Percentiles rank a stretch among this genome's conserved stretches.
Evolutionary conservation across 2,329 filamentous ascomycete species (phyloP).

Genomic region (Cadophora gregata): DNA sequence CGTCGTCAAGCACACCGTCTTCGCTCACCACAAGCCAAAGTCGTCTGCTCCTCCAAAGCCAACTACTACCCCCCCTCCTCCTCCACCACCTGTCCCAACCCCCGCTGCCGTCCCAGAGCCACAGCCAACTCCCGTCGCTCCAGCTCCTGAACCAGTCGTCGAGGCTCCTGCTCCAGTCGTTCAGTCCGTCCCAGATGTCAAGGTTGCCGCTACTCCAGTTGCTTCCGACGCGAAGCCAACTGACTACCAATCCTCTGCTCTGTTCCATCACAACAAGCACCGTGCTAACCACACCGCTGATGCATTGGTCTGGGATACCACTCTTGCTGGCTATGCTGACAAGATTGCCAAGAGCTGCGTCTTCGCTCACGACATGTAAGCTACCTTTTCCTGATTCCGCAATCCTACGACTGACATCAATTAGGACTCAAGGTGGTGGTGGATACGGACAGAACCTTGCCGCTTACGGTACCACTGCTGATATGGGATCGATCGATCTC

Average conservation of each 20-base stretch:
- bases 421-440: slow-evolving; percentile 60
- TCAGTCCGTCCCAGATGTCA: background rate
- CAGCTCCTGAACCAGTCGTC: slow-evolving; percentile 21
- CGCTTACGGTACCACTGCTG: slow-evolving; percentile 55
- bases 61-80: slow-evolving; percentile 23
- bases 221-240: slow-evolving; percentile 27
- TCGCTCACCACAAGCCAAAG: slow-evolving; percentile 26
- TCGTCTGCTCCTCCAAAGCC: slow-evolving; percentile 16
- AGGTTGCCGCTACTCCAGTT: slow-evolving; percentile 14
- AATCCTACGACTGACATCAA: slow-evolving; percentile 44
- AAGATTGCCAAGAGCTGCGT: slow-evolving; percentile 69
- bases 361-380: slow-evolving; percentile 80
- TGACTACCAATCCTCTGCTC: slow-evolving; percentile 31
- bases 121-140: slow-evolving; percentile 2
- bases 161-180: slow-evolving; percentile 14
- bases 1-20: slow-evolving; percentile 30
- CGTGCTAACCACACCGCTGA: slow-evolving; percentile 79
- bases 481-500: slow-evolving; percentile 54
- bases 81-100: slow-evolving; percentile 11
- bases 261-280: slow-evolving; percentile 78
- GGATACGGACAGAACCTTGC: slow-evolving; percentile 94
- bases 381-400: slow-evolving; percentile 30
- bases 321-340: slow-evolving; percentile 67
- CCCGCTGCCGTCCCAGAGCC: background rate
- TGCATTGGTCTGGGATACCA: slow-evolving; percentile 68